Conservation (phyloP, 73 alveolate genomes). For the Tetrahymena borealis region DNA sequence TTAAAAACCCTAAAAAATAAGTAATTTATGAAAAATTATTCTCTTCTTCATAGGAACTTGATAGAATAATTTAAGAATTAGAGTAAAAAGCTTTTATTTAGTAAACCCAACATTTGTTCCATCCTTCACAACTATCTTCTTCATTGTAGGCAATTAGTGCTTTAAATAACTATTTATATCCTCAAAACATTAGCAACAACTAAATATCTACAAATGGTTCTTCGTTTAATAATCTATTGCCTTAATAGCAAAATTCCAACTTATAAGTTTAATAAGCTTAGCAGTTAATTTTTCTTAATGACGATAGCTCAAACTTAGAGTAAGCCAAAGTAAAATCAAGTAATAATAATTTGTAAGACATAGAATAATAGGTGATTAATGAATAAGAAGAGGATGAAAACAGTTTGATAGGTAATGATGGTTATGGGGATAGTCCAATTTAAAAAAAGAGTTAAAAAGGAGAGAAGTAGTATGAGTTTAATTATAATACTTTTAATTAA, state of each 20-base stretch:
- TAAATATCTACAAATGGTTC: not conserved
- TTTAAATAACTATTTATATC: not conserved
- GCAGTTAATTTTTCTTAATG: no score
- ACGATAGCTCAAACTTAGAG: not conserved
- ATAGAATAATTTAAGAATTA: not conserved
- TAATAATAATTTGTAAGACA: no score
- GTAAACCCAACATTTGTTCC: not conserved
- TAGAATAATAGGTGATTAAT: not conserved
- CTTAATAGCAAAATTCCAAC: no score
- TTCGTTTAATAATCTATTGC: not conserved
- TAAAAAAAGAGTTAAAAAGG: not conserved
- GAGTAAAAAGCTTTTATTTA: not conserved
- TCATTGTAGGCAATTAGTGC: no score
- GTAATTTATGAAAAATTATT: not conserved
- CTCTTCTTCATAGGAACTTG: not conserved
- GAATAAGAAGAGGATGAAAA: not conserved
- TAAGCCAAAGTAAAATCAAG: not conserved
- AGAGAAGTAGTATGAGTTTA: not conserved
- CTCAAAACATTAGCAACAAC: not conserved
- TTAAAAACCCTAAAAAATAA: not conserved
- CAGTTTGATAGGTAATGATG: not conserved
- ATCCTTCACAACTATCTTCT: not conserved
- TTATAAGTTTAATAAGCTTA: no score
- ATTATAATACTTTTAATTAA: no score
- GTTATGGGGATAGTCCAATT: not conserved